Conservation (phyloP, 139 green algal species). For the Micractinium sp. region DNA sequence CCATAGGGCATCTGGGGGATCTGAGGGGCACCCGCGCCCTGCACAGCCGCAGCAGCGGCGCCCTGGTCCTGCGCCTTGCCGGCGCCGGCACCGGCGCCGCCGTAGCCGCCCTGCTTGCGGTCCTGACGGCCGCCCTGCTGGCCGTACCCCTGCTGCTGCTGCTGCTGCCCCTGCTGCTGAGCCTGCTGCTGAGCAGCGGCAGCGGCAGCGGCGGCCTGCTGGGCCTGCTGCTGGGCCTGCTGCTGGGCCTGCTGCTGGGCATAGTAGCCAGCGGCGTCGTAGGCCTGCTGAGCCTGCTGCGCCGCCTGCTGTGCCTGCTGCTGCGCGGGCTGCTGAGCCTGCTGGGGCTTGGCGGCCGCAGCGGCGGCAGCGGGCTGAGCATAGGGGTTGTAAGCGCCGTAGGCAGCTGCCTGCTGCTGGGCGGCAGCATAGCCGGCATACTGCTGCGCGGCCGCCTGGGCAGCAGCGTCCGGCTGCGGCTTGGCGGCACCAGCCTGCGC, state of each 20-base stretch:
- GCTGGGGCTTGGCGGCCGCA: conserved; percentile 3
- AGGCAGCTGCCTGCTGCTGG: conserved; percentile 24
- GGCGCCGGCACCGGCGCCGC: background rate
- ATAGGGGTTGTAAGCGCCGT: conserved; percentile 12
- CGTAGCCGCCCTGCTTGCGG: background rate
- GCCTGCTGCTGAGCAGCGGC: conserved; percentile 7
- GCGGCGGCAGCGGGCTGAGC: conserved; percentile 5
- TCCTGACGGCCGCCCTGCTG: conserved; percentile 28
- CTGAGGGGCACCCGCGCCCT: conserved; percentile 3
- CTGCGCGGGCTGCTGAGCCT: background rate
- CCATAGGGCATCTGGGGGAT: conserved; percentile 41
- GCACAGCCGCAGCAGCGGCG: background rate
- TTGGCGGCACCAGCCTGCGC: background rate
- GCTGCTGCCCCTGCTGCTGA: background rate
- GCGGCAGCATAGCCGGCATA: conserved; percentile 12
- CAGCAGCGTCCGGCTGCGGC: background rate
- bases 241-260: conserved; percentile 27
- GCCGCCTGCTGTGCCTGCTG: conserved; percentile 11
- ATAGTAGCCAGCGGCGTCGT: conserved; percentile 3
- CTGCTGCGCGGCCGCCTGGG: conserved; percentile 6
- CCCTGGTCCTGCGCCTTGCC: conserved; percentile 15
- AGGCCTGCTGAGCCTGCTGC: conserved; percentile 13
- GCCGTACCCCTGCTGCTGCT: conserved; percentile 28
- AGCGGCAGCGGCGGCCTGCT: conserved; percentile 17
- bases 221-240: background rate